Conservation (phyloP, 805 yeast species). For the Candida maesae region DNA sequence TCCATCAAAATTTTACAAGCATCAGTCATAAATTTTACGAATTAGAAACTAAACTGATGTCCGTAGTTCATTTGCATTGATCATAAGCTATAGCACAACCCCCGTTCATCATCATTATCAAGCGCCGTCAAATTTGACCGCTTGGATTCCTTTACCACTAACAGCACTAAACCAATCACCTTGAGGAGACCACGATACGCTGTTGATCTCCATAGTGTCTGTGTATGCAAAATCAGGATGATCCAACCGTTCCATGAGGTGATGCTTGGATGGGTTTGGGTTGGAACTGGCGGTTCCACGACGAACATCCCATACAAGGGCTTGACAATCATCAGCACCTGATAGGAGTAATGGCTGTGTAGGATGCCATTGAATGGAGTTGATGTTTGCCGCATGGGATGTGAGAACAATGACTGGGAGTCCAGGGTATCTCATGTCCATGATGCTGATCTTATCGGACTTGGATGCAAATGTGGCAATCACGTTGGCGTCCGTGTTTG, state of each 20-base stretch:
- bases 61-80: too few species aligned
- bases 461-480: conserved; percentile 79
- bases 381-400: conserved; percentile 66
- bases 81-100: too few species aligned
- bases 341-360: conserved; percentile 53
- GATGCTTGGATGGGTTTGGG: not conserved
- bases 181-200: conserved; percentile 63
- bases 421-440: conserved; percentile 89
- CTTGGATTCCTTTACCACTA: conserved; percentile 35
- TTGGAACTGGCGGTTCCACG: conserved; percentile 2
- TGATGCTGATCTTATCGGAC: conserved; percentile 58
- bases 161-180: conserved; percentile 81
- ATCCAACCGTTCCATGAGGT: conserved; percentile 9
- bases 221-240: conserved; percentile 46
- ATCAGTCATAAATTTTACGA: too few species aligned
- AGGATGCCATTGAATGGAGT: conserved; percentile 85
- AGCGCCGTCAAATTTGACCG: conserved; percentile 26
- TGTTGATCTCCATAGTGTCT: conserved; percentile 70
- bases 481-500: conserved; percentile 75
- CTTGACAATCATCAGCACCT: conserved; percentile 74
- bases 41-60: too few species aligned
- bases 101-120: too few species aligned
- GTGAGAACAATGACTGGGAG: conserved; percentile 66
- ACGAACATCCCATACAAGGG: conserved; percentile 59
- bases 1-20: too few species aligned